Evolutionary conservation across 148 eudicot genomes (phyloP).

Genomic region (Rheum nobile): DNA sequence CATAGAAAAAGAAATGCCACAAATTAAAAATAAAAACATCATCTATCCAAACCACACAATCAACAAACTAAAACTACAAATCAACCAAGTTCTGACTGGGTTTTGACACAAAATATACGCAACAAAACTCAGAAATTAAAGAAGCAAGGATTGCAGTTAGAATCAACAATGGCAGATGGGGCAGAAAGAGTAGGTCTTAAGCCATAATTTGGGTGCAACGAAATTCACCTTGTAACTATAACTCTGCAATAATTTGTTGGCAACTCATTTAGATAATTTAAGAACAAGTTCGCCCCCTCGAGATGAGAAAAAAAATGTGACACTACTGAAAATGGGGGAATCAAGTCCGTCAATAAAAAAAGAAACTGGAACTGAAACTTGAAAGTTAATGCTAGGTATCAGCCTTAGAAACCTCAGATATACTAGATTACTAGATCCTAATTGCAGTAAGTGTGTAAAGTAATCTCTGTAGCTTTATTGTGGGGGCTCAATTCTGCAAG

Average conservation of each 20-base stretch:
- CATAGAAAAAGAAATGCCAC: no score
- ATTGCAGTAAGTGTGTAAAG: neutral
- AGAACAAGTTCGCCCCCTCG: neutral
- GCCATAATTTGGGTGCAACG: neutral
- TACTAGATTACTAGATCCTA: constrained; percentile 2
- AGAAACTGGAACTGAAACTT: neutral
- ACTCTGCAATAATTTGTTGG: neutral
- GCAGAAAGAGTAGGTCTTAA: no score
- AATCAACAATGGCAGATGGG: no score
- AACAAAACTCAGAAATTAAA: no score
- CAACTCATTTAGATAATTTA: neutral
- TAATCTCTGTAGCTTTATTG: constrained; percentile 1
- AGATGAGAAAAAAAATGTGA: neutral
- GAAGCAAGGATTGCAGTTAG: neutral
- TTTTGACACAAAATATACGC: no score
- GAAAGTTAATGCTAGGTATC: neutral
- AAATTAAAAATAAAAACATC: no score
- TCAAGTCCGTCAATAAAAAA: neutral
- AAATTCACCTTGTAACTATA: neutral
- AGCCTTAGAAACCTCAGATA: neutral
- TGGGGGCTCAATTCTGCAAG: neutral
- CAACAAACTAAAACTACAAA: no score
- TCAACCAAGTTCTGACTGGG: no score
- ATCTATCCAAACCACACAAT: no score
- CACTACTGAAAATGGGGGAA: neutral